Percentiles rank a stretch among this genome's conserved stretches.
These are phyloP conservation scores for Xylaria palmicola DNA, from an alignment of 495 filamentous ascomycete species.

Conservation along the genomic window DNA sequence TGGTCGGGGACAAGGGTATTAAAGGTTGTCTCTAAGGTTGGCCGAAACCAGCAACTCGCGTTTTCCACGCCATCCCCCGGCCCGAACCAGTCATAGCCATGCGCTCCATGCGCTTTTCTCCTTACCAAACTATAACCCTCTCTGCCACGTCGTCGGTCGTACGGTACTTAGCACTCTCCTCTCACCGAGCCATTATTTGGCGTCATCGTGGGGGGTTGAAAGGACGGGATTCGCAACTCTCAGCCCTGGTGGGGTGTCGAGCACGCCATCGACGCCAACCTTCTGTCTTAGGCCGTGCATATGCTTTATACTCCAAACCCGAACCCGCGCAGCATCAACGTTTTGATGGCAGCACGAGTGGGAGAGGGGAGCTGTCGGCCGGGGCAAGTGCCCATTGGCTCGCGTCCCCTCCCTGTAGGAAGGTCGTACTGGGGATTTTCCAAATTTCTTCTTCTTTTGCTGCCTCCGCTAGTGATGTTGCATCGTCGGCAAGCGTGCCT, in stretches of 20 bases:
- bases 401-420: no score
- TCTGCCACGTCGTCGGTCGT: not conserved
- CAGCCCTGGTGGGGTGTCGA: slow-evolving; percentile 9
- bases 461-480: no score
- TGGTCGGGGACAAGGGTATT: not conserved
- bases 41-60: not conserved
- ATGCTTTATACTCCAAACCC: not conserved
- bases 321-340: no score
- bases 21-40: not conserved
- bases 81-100: not conserved
- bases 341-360: no score
- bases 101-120: not conserved
- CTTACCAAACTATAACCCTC: not conserved
- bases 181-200: slow-evolving; percentile 10
- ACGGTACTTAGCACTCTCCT: not conserved
- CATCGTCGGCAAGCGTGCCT: no score
- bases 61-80: not conserved
- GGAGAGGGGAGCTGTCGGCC: no score
- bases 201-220: slow-evolving; percentile 12
- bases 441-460: no score
- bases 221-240: not conserved
- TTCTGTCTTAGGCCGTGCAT: not conserved
- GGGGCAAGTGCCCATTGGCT: no score
- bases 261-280: slow-evolving; percentile 14
- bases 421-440: no score